Evolutionary conservation across 2,329 filamentous ascomycete genomes (phyloP).

Genomic region (Claviceps sorghi): DNA sequence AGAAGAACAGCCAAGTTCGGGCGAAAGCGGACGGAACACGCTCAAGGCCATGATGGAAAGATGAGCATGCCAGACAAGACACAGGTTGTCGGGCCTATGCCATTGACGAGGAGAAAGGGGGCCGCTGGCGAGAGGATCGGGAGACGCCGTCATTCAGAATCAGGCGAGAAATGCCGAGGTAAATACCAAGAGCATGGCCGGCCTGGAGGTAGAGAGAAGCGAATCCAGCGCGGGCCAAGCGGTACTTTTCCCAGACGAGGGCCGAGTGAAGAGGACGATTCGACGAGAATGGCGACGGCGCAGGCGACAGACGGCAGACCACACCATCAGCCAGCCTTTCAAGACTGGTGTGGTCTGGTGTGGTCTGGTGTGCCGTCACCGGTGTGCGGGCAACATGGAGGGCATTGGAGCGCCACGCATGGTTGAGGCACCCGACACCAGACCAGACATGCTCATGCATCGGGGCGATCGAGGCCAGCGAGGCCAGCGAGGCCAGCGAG

Average conservation of each 20-base stretch:
- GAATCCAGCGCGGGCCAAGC: background rate
- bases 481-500: background rate
- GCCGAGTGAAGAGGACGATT: background rate
- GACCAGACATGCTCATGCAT: no score
- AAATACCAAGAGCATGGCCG: background rate
- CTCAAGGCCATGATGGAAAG: conserved; percentile 19
- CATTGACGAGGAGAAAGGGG: background rate
- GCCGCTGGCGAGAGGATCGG: background rate
- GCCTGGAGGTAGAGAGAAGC: background rate
- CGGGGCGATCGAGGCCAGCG: background rate
- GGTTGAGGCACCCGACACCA: no score
- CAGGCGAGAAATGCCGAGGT: background rate
- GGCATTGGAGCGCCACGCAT: no score
- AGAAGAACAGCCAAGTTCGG: conserved; percentile 16
- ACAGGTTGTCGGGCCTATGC: background rate
- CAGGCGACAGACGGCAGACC: background rate
- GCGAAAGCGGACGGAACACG: conserved; percentile 20
- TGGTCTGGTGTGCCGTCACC: no score
- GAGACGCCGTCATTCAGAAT: background rate
- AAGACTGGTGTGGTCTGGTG: no score
- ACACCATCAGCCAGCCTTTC: no score
- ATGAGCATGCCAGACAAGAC: conserved; percentile 15
- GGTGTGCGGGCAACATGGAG: no score
- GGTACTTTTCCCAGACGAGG: background rate
- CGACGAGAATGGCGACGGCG: background rate